phyloP scores from a whole-genome alignment of 2,329 filamentous ascomycete species.

The Ophiostoma novo-ulmi region DNA sequence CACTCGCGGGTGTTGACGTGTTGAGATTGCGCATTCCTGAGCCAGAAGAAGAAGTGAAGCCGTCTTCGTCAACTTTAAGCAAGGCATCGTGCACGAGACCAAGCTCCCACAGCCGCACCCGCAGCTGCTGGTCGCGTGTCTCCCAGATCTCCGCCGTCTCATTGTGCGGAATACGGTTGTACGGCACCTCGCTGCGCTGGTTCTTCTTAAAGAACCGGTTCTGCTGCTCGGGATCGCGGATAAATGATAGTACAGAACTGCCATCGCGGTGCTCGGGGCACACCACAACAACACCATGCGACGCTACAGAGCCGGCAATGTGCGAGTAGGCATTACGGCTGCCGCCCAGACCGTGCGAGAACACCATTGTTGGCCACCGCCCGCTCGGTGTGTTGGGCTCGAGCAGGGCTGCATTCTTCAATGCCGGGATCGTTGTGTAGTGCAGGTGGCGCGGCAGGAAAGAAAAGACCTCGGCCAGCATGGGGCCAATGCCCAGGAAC shows the following conservation, averaged over 20 bases:
- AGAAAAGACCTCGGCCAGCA: slow-evolving; percentile 56
- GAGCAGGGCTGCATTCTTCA: slow-evolving; percentile 64
- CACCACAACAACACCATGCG: slow-evolving; percentile 73
- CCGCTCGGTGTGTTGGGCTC: slow-evolving; percentile 42
- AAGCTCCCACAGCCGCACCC: slow-evolving; percentile 73
- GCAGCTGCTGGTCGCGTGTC: slow-evolving; percentile 64
- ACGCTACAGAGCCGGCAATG: slow-evolving; percentile 70
- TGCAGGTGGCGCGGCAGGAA: slow-evolving; percentile 66
- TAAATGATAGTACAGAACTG: slow-evolving; percentile 67
- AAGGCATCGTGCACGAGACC: slow-evolving; percentile 65
- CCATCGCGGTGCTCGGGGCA: slow-evolving; percentile 81
- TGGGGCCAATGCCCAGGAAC: slow-evolving; percentile 63
- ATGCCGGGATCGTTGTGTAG: slow-evolving; percentile 66
- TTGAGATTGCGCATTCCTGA: slow-evolving; percentile 48
- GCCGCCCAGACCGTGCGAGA: slow-evolving; percentile 80
- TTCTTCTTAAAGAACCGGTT: slow-evolving; percentile 36
- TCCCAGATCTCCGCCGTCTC: slow-evolving; percentile 61
- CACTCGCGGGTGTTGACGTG: slow-evolving; percentile 38
- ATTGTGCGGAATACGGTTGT: slow-evolving; percentile 55
- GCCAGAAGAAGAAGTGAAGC: background rate
- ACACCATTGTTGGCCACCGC: slow-evolving; percentile 76
- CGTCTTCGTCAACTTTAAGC: slow-evolving; percentile 57
- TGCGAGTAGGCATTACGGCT: slow-evolving; percentile 82
- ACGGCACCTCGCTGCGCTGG: slow-evolving; percentile 41
- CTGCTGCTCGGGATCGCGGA: slow-evolving; percentile 56